Conservation (phyloP, 2,329 filamentous ascomycete genomes). For the Pleurostoma richardsiae region DNA sequence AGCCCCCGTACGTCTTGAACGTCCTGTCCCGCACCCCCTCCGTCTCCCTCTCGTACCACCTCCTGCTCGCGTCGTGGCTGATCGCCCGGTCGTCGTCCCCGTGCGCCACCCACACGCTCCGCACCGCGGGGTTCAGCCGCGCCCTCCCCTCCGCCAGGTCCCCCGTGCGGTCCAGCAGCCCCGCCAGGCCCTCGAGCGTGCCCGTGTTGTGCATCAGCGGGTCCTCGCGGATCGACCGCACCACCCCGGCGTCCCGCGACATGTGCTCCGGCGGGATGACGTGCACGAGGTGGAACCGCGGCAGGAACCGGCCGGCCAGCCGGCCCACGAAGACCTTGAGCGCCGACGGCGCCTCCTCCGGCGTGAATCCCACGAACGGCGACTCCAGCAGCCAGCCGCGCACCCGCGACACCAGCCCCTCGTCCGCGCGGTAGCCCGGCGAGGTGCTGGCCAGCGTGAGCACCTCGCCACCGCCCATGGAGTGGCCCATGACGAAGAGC, state of each 20-base stretch:
- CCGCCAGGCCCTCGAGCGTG: conserved; percentile 75
- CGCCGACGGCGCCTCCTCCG: conserved; percentile 56
- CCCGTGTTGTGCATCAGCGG: conserved; percentile 74
- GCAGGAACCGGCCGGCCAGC: conserved; percentile 63
- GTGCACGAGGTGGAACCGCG: conserved; percentile 61
- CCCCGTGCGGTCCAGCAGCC: conserved; percentile 69
- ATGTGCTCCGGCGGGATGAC: conserved; percentile 60
- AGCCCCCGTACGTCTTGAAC: conserved; percentile 71
- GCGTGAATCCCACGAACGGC: conserved; percentile 73
- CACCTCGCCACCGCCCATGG: conserved; percentile 81
- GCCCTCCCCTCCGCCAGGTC: conserved; percentile 53
- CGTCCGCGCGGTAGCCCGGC: too few relatives aligned
- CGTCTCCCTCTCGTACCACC: conserved; percentile 54
- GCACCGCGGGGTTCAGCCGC: conserved; percentile 47
- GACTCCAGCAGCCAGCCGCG: conserved; percentile 70
- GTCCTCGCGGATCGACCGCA: conserved; percentile 59
- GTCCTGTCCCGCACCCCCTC: conserved; percentile 57
- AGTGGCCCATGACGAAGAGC: conserved; percentile 83
- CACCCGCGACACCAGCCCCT: conserved; percentile 47
- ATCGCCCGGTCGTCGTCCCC: conserved; percentile 71
- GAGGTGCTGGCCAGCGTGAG: conserved; percentile 48
- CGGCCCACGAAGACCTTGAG: conserved; percentile 63
- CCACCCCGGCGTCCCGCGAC: conserved; percentile 61
- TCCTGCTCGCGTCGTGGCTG: conserved; percentile 58
- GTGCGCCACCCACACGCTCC: conserved; percentile 67